phyloP scores from a whole-genome alignment of 2,329 filamentous ascomycete species.

The Ceratocystis ficicola region DNA sequence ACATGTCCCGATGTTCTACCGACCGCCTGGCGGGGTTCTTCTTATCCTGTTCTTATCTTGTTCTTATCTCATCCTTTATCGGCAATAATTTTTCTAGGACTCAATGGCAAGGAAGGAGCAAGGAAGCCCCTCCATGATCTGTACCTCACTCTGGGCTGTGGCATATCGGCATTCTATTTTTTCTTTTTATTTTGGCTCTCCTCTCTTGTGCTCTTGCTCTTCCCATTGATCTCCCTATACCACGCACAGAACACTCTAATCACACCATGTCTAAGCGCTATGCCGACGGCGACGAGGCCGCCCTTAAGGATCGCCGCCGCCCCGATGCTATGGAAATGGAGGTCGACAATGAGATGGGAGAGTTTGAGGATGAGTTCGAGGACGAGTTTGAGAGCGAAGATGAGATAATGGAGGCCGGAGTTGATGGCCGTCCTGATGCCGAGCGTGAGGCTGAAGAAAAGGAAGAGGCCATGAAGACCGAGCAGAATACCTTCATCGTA shows the following conservation, averaged over 20 bases:
- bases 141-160: background rate
- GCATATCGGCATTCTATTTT: background rate
- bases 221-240: background rate
- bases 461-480: slow-evolving; percentile 78
- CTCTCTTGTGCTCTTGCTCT: background rate
- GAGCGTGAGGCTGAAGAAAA: slow-evolving; percentile 85
- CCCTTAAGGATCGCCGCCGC: slow-evolving; percentile 49
- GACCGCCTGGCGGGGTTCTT: background rate
- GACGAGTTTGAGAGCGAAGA: slow-evolving; percentile 81
- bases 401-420: slow-evolving; percentile 86
- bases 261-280: slow-evolving; percentile 47
- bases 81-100: slow-evolving; percentile 15
- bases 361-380: slow-evolving; percentile 94
- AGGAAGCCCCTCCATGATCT: background rate
- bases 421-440: slow-evolving; percentile 82
- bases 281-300: slow-evolving; percentile 37
- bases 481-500: slow-evolving; percentile 90
- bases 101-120: background rate
- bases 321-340: slow-evolving; percentile 57
- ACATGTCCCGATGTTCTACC: background rate
- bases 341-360: slow-evolving; percentile 50
- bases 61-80: slow-evolving; percentile 9
- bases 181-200: background rate
- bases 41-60: background rate
- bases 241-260: background rate